These are phyloP conservation scores for Phylloporus rhodoxanthus DNA, from an alignment of 768 basidiomycete genomes.

Conservation along the genomic window DNA sequence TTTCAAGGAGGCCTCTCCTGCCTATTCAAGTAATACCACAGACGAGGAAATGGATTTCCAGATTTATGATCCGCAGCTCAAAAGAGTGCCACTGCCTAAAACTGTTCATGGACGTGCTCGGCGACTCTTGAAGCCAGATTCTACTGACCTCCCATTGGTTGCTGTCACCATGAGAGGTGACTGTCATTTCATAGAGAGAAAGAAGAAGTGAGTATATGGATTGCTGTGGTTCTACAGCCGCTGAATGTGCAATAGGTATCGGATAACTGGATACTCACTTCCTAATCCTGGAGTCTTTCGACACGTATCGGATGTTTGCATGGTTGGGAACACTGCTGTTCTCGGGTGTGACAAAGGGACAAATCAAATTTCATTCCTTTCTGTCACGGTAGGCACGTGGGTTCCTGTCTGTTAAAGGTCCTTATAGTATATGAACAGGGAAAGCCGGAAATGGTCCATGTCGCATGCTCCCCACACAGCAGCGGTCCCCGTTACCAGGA, in stretches of 20 bases:
- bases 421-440: conserved; percentile 25
- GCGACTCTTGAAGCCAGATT: conserved; percentile 27
- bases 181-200: conserved; percentile 38
- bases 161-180: conserved; percentile 44
- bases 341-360: conserved; percentile 40
- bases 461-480: conserved; percentile 31
- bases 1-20: conserved; percentile 7
- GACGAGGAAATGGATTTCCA: conserved; percentile 12
- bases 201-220: conserved; percentile 23
- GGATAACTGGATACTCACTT: conserved; percentile 35
- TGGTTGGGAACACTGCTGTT: conserved; percentile 37
- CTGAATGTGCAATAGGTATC: conserved; percentile 25
- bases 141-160: conserved; percentile 31
- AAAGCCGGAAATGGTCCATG: conserved; percentile 29
- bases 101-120: conserved; percentile 29
- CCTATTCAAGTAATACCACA: conserved; percentile 11
- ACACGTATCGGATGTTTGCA: conserved; percentile 44
- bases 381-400: conserved; percentile 29
- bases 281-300: conserved; percentile 33
- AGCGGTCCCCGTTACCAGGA: conserved; percentile 21
- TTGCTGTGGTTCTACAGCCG: conserved; percentile 3
- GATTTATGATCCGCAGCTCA: conserved; percentile 19
- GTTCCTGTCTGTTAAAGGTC: conserved; percentile 20
- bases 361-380: conserved; percentile 39
- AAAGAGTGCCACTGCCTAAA: conserved; percentile 31